A percentile compares a stretch with the other conserved stretches of the same genome.
Conservation (phyloP, 768 basidiomycete species). For the Hydnum rufescens region DNA sequence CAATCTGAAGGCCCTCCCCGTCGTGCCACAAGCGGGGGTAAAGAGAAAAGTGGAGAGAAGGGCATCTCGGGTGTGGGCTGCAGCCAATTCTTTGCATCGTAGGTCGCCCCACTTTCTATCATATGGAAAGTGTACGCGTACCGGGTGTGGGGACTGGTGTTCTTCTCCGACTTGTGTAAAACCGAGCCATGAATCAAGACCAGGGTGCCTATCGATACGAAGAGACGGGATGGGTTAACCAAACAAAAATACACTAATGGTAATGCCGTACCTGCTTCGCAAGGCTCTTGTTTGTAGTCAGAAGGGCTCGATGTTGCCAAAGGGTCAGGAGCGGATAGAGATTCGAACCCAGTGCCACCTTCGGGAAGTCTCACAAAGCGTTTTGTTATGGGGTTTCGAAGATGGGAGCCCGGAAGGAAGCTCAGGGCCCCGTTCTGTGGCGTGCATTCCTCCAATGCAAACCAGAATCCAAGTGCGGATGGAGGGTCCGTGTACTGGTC, state of each 20-base stretch:
- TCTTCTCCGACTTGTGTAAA: constrained; percentile 79
- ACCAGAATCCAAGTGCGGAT: constrained; percentile 89
- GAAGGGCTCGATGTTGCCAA: constrained; percentile 10
- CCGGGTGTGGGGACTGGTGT: constrained; percentile 58
- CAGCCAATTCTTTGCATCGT: constrained; percentile 89
- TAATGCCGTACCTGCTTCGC: constrained; percentile 39
- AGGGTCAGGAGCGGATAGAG: constrained; percentile 24
- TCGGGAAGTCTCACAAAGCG: constrained; percentile 63
- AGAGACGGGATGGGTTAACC: background rate
- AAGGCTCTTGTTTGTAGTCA: constrained; percentile 44
- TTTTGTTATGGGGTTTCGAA: constrained; percentile 48
- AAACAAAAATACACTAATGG: background rate
- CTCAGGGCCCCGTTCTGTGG: constrained; percentile 64
- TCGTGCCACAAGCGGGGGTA: background rate
- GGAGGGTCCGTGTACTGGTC: constrained; percentile 82
- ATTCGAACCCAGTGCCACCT: constrained; percentile 75
- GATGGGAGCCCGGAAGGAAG: constrained; percentile 82
- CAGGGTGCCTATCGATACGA: constrained; percentile 42
- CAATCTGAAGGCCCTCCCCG: background rate
- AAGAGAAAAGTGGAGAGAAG: constrained; percentile 29
- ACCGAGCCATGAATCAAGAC: constrained; percentile 89
- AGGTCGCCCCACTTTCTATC: constrained; percentile 59
- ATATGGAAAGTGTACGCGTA: constrained; percentile 90
- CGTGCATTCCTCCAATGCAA: constrained; percentile 81
- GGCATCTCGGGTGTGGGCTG: constrained; percentile 75